These are phyloP conservation scores for Kuraishia capsulata DNA, from an alignment of 805 yeast species.

Conservation along the genomic window DNA sequence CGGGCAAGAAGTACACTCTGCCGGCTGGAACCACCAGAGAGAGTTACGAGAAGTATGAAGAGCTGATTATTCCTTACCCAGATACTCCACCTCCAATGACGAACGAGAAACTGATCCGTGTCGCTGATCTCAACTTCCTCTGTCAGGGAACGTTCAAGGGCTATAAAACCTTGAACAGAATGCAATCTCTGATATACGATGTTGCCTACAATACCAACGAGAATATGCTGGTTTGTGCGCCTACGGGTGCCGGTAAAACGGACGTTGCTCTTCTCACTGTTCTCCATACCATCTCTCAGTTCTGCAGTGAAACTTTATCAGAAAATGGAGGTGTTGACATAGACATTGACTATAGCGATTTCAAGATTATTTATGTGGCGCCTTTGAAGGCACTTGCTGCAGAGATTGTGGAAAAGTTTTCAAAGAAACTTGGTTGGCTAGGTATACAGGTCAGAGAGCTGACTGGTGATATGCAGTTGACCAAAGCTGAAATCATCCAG, in stretches of 20 bases:
- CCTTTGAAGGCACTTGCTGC: constrained; percentile 94
- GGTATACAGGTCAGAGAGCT: constrained; percentile 82
- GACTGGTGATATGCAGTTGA: constrained; percentile 93
- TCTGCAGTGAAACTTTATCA: constrained; percentile 24
- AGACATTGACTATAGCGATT: constrained; percentile 69
- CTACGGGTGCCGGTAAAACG: constrained; percentile 98
- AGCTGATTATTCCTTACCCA: constrained; percentile 74
- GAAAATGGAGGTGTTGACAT: constrained; percentile 14
- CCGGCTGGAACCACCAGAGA: constrained; percentile 76
- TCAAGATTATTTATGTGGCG: constrained; percentile 87
- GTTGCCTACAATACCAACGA: constrained; percentile 62
- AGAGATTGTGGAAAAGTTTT: constrained; percentile 88
- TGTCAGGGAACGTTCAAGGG: constrained; percentile 81
- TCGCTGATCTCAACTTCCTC: constrained; percentile 60
- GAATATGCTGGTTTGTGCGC: constrained; percentile 85
- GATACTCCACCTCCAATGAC: constrained; percentile 32
- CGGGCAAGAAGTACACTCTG: constrained; percentile 71
- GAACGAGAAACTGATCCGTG: constrained; percentile 37
- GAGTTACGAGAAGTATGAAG: constrained; percentile 60
- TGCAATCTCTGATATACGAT: constrained; percentile 79
- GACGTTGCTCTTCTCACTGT: constrained; percentile 88
- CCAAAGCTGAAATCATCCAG: constrained; percentile 65
- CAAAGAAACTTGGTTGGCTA: constrained; percentile 69
- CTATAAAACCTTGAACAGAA: constrained; percentile 67
- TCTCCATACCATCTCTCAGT: constrained; percentile 48